Evolutionary conservation across 2,329 filamentous ascomycete species (phyloP), one percentile per base, ranked within the genome.

Genomic region (Exophiala sp.): DNA sequence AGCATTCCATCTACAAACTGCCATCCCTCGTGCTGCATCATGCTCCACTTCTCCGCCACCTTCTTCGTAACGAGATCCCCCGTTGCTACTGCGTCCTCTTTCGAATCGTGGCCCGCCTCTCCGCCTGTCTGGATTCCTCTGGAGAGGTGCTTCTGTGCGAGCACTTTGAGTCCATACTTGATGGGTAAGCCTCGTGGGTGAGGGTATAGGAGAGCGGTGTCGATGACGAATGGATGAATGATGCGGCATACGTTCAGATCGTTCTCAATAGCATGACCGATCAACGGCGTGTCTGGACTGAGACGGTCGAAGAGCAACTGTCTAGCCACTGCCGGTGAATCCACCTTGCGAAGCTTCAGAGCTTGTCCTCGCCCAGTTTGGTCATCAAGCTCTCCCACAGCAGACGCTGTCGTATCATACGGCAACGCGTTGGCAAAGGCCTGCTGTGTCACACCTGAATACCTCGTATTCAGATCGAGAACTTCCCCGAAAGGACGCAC

Each of bases 251-350:
- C 80, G 64, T 95, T 96, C 48, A 98, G 78, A 62, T 98, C 93
- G 64, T 98, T 98, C 63, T 98, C 93, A 7, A 97, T 80, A 0
- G 88, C 90, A 66, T 98, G 93, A 0, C 93, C 93, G 40, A 98
- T 86, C 1, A 98, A 70, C 0, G 90, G 86, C 0, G 90, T 98
- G 0, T 77, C 71, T 0, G 88, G 86, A 1, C 82, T 78, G 43
- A 98, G 76, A 46, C 86, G 76, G 0, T 78, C 76, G 67, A 95
- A 88, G 7, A 98, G 77, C 0, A 96, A 75, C 1, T 81, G 73
- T 7, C 93, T 83, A 1, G 93, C 93, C 22, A 73, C 77, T 18
- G 80, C 72, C 0, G 90, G 90, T 0, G 85, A 89, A 1, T 81
- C 72, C 7, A 94, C 88, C 38, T 95, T 85, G 45, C 79, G 81